Conservation (phyloP, 345 rosid species). For the Gossypium stocksii region DNA sequence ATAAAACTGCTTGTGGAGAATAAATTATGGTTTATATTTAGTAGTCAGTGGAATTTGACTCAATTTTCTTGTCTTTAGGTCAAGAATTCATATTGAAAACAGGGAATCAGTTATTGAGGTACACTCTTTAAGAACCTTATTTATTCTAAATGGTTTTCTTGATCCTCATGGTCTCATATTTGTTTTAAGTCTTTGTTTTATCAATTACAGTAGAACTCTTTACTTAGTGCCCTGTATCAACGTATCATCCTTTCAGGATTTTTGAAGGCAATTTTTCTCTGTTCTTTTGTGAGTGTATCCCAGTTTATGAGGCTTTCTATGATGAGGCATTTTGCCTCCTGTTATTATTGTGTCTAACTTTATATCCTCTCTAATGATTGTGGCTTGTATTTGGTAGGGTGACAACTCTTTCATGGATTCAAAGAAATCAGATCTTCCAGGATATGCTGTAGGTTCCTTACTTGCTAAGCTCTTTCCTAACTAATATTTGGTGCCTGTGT, state of each 20-base stretch:
- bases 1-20: not conserved
- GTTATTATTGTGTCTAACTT: not conserved
- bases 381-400: constrained; percentile 27
- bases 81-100: constrained; percentile 37
- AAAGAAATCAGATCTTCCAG: constrained; percentile 44
- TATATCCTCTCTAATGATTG: not conserved
- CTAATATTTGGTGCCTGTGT: not conserved
- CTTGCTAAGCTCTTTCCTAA: not conserved
- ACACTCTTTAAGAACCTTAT: not conserved
- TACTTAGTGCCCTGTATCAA: not conserved
- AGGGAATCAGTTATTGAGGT: constrained; percentile 49
- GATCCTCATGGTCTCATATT: not conserved
- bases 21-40: not conserved
- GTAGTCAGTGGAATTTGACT: not conserved
- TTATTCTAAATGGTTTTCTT: not conserved
- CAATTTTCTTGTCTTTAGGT: constrained; percentile 32
- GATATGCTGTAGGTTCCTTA: constrained; percentile 49
- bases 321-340: not conserved
- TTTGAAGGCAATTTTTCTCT: not conserved
- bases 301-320: not conserved
- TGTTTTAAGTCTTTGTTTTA: not conserved
- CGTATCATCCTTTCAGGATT: not conserved
- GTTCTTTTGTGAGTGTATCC: not conserved
- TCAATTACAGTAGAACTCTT: not conserved
- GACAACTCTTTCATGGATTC: constrained; percentile 27